A percentile compares a stretch with the other conserved stretches of the same genome.
Conservation (phyloP, 768 basidiomycete genomes). For the Tubosaeta brunneosetosa region DNA sequence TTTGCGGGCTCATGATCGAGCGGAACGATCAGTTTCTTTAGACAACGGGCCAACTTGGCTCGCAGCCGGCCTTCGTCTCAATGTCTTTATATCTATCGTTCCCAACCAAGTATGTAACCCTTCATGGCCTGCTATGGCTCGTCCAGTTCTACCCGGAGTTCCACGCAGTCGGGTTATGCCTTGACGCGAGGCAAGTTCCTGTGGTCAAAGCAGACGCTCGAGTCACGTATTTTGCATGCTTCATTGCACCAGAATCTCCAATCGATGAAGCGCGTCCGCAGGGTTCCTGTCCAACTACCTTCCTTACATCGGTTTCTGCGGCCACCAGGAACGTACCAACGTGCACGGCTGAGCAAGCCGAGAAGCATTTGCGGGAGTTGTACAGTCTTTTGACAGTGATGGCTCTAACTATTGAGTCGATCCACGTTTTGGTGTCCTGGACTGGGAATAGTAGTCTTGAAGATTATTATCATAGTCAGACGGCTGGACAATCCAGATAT, state of each 20-base stretch:
- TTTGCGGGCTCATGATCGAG: slow-evolving; percentile 3
- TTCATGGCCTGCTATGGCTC: slow-evolving; percentile 7
- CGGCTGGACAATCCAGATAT: too few species aligned
- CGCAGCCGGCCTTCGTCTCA: slow-evolving; percentile 5
- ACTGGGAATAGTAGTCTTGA: not conserved
- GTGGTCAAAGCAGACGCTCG: not conserved
- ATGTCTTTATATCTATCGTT: slow-evolving; percentile 1
- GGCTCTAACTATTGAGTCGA: not conserved
- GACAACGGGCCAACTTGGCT: slow-evolving; percentile 5
- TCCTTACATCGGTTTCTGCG: not conserved
- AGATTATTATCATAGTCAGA: not conserved
- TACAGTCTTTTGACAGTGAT: not conserved
- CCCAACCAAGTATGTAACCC: slow-evolving; percentile 5
- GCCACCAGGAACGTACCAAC: slow-evolving; percentile 3
- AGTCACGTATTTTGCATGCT: not conserved
- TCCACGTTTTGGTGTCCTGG: too few species aligned
- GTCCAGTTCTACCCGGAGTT: not conserved
- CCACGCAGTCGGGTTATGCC: not conserved
- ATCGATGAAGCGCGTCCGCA: slow-evolving; percentile 6
- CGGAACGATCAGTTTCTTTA: slow-evolving; percentile 12
- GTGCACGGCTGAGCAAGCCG: not conserved
- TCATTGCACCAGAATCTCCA: slow-evolving; percentile 9
- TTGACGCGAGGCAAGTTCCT: slow-evolving; percentile 15
- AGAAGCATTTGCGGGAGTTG: not conserved
- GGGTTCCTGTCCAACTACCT: slow-evolving; percentile 6